Evolutionary conservation across 2,329 filamentous ascomycete species (phyloP), one percentile per base, ranked within the genome.

Genomic region (Simplicillium aogashimaense): DNA sequence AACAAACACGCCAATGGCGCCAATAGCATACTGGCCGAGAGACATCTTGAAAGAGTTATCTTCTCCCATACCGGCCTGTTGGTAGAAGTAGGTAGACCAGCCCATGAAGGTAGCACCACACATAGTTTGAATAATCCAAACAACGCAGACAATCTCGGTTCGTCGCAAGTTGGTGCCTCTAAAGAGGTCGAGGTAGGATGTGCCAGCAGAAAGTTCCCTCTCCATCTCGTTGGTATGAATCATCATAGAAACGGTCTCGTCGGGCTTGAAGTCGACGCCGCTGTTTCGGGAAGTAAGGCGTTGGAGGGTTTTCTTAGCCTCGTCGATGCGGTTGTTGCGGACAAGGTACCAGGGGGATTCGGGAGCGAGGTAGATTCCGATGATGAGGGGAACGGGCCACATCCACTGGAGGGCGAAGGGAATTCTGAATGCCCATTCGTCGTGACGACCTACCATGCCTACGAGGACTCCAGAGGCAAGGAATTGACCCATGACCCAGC

Each of bases 41-140:
- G 55, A 53, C 43, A 69, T 56, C 41, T 53, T 56, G 45, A 62
- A 65, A 1, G 60, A 57, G 31, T 59, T 58, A 11, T 55, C 53
- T 4, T 57, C 50, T 8, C 50, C 56, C 45, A 70, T 56, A 2
- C 66, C 65, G 11, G 63, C 66, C 42, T 63, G 62, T 18, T 63
- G 55, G 40, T 65, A 68, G 43, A 69, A 70, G 47, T 66, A 64
- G 25, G 75, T 79, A 15, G 75, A 78, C 55, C 77, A 79, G 45
- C 75, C 76, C 56, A 74, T 77, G 45, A 70, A 59, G 7, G 55
- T 55, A 2, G 58, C 41, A 10, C 65, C 65, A 41, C 60, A 65
- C 0, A 65, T 47, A 0, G 58, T 61, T 50, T 67, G 65, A 5
- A 61, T 58, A 29, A 62, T 57, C 55, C 61, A 70, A 1, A 58